Evolutionary conservation across 169 alveolate species (phyloP).

Genomic region (Eimeria maxima): DNA sequence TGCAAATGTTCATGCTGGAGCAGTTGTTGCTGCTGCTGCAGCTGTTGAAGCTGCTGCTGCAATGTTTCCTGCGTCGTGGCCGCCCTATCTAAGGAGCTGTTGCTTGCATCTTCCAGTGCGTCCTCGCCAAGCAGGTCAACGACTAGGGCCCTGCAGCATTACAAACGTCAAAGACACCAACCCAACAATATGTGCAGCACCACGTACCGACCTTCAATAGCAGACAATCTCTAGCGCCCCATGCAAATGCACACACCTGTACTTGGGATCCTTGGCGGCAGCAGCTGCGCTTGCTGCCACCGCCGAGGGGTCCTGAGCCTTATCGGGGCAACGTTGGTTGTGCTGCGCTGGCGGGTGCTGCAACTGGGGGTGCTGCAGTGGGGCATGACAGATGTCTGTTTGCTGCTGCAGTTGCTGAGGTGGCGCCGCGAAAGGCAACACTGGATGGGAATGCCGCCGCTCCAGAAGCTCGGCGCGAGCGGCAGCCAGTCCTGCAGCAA

Average conservation of each 20-base stretch:
- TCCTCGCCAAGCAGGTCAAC: conserved; percentile 71
- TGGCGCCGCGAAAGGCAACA: not conserved
- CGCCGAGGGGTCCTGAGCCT: not conserved
- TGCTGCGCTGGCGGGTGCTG: conserved; percentile 54
- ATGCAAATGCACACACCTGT: conserved; percentile 40
- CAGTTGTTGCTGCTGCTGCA: conserved; percentile 70
- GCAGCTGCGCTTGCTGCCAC: conserved; percentile 51
- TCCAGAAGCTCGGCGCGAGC: conserved; percentile 67
- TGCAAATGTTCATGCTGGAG: conserved; percentile 72
- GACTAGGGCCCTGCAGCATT: conserved; percentile 62
- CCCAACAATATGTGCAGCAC: not conserved
- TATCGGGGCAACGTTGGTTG: conserved; percentile 9
- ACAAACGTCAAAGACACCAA: not conserved
- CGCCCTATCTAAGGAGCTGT: conserved; percentile 50
- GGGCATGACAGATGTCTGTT: not conserved
- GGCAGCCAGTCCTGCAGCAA: conserved; percentile 71
- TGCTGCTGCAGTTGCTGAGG: conserved; percentile 49
- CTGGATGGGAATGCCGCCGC: conserved; percentile 13
- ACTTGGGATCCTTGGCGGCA: conserved; percentile 69
- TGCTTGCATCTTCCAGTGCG: conserved; percentile 75
- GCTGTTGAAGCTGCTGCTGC: conserved; percentile 75
- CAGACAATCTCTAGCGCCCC: not conserved
- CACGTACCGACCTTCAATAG: conserved; percentile 21
- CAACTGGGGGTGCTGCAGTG: conserved; percentile 59
- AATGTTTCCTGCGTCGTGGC: conserved; percentile 55